Evolutionary conservation across 768 basidiomycete species (phyloP), one percentile per base, ranked within the genome.

Genomic region (Boletus edulis): DNA sequence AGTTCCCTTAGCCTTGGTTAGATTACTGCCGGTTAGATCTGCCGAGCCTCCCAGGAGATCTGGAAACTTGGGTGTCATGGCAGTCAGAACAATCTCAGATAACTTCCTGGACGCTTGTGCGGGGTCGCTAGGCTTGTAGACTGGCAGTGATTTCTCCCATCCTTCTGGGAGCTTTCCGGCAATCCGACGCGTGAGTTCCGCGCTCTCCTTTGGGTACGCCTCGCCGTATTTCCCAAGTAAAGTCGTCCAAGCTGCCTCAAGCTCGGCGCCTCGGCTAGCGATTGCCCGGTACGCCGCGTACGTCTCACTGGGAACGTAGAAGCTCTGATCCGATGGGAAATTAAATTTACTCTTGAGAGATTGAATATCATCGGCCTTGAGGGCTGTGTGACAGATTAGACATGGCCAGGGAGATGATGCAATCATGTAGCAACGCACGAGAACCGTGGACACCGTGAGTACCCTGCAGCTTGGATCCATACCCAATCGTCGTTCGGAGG

Each of bases 361-460:
- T 55, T 76, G 79, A 50, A 95, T 89, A 67, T 98, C 95, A 67
- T 97, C 95, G 20, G 89, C 81, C 82, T 96, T 96, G 64, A 97
- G 81, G 46, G 95, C 92, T 93, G 62, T 38, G 55, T 13, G 37
- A 49, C 24, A 42, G 49, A 37, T 60, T 39, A 55, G 31, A 52
- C 56, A 52, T 51, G 20, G 51, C 14, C 18, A n/a, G 24, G 38
- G 52, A 50, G n/a, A 44, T 18, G 22, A 32, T 29, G 27, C 13
- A 39, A 56, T 32, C n/a, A 50, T 31, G 12, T 9, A 52, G 15
- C 40, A 24, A 84, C 92, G 67, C 67, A 94, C 91, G 93, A 73
- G 93, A 71, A 62, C 95, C 94, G 72, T 98, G 95, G 58, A 97
- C 92, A 62, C 91, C 91, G 67, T 96, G 93, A 10, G 93, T 94